Evolutionary conservation across 768 basidiomycete species (phyloP), one percentile per base, ranked within the genome.

Genomic region (Hericium coralloides): DNA sequence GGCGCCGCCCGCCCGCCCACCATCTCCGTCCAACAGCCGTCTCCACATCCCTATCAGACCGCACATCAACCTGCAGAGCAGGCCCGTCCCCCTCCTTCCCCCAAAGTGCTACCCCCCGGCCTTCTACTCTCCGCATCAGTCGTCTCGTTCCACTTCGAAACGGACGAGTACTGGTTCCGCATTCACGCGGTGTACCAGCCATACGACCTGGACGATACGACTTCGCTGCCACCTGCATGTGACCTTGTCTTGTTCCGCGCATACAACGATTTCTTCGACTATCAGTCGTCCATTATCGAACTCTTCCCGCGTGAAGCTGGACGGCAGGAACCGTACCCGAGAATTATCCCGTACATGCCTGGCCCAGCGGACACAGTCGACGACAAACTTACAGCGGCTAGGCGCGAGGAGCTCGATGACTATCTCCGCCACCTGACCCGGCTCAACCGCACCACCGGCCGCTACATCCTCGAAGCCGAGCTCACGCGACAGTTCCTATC

Each of bases 221-320:
- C 69, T 26, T 65, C 70, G 15, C 78, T 86, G 26, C 87, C 89
- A 4, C 77, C 79, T 12, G 82, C 89, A 12, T 86, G 82, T 63
- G 83, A 87, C 37, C 83, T 98, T 56, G 84, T 93, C 62, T 78
- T 98, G 47, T 99, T 95, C 74, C 83, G 97, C 52, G 85, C 91
- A 23, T 99, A 99, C 77, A 90, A 95, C 65, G 95, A 99, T 70
- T 99, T 99, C 70, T 98, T 95, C 73, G 91, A 95, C 65, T 98
- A 98, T 71, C 97, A 99, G 67, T 88, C 97, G 56, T 76, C 81
- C 4, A 80, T 99, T 22, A 81, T 98, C 59, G 82, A 93, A 49
- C 77, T 80, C 0, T 98, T 95, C 71, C 94, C 95, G 7, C 80
- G 80, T 48, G 97, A 99, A 73, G 97, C 93, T 14, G 97, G 97